Conservation (phyloP, 129 eudicot species). For the Escallonia herrerae region DNA sequence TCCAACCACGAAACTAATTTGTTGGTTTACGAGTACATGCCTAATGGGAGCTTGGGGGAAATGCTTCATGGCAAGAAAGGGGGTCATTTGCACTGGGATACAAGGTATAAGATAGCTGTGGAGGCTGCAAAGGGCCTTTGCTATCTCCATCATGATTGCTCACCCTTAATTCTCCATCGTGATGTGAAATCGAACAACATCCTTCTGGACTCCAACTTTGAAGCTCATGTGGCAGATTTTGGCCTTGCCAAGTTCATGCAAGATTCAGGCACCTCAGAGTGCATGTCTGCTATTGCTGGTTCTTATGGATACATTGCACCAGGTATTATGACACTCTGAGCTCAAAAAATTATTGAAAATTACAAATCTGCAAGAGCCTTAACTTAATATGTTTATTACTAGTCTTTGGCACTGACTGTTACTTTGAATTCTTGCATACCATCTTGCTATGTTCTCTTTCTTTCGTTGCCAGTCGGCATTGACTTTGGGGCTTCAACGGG, state of each 20-base stretch:
- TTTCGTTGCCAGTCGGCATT: slow-evolving; percentile 2
- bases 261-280: slow-evolving; percentile 93
- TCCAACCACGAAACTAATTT: slow-evolving; percentile 90
- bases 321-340: slow-evolving; percentile 33
- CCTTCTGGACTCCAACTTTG: slow-evolving; percentile 69
- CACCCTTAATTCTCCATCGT: slow-evolving; percentile 88
- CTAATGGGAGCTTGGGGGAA: slow-evolving; percentile 93
- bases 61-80: slow-evolving; percentile 97
- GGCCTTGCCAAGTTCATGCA: slow-evolving; percentile 98
- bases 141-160: slow-evolving; percentile 92
- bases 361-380: neutral
- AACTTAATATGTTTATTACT: too few relatives aligned
- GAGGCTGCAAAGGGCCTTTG: slow-evolving; percentile 97
- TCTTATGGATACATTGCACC: slow-evolving; percentile 98
- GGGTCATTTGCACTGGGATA: slow-evolving; percentile 93
- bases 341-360: neutral
- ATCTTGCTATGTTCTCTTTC: neutral
- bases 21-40: slow-evolving; percentile 94
- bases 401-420: neutral
- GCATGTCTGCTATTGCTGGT: slow-evolving; percentile 99
- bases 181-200: slow-evolving; percentile 96
- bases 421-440: neutral
- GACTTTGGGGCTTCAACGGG: neutral
- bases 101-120: slow-evolving; percentile 78
- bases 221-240: slow-evolving; percentile 98